A percentile compares a stretch with the other conserved stretches of the same genome.
Evolutionary conservation across 2,329 filamentous ascomycete genomes (phyloP).

Genomic region (Fusarium ambrosium): DNA sequence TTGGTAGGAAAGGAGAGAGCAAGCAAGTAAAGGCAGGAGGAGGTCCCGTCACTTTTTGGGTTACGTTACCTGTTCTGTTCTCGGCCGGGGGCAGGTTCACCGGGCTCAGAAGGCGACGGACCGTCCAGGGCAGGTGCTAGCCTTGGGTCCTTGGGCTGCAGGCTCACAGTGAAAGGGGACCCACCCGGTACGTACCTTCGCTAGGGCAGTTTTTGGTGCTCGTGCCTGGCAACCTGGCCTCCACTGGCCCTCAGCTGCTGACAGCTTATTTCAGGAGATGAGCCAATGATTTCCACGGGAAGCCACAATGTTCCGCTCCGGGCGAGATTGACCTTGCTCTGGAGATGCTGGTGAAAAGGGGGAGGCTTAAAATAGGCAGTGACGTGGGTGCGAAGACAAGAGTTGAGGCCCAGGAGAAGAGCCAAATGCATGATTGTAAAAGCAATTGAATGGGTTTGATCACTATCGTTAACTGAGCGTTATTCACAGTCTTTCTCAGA

Average conservation of each 20-base stretch:
- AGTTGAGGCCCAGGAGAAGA: neutral
- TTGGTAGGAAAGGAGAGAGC: conserved; percentile 44
- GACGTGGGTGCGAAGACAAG: neutral
- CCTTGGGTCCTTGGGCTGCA: conserved; percentile 4
- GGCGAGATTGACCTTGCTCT: conserved; percentile 33
- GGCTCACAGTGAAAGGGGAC: neutral
- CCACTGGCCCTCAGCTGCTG: conserved; percentile 30
- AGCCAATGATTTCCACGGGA: conserved; percentile 19
- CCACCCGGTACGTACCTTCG: conserved; percentile 30
- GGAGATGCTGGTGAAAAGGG: conserved; percentile 38
- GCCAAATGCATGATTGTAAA: neutral
- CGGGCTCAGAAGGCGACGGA: conserved; percentile 15
- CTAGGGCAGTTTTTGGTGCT: neutral
- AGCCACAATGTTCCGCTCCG: conserved; percentile 37
- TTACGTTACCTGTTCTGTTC: conserved; percentile 54
- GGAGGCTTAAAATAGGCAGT: conserved; percentile 19
- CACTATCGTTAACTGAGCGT: neutral
- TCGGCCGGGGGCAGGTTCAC: conserved; percentile 31
- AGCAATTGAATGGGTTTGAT: neutral
- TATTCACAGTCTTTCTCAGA: neutral
- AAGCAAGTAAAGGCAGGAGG: conserved; percentile 8
- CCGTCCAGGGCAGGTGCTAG: conserved; percentile 29
- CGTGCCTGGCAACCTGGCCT: conserved; percentile 18
- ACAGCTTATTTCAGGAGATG: conserved; percentile 23
- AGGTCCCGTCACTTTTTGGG: conserved; percentile 45